Conservation (phyloP, 179 eudicot species). For the Spergularia azorica region DNA sequence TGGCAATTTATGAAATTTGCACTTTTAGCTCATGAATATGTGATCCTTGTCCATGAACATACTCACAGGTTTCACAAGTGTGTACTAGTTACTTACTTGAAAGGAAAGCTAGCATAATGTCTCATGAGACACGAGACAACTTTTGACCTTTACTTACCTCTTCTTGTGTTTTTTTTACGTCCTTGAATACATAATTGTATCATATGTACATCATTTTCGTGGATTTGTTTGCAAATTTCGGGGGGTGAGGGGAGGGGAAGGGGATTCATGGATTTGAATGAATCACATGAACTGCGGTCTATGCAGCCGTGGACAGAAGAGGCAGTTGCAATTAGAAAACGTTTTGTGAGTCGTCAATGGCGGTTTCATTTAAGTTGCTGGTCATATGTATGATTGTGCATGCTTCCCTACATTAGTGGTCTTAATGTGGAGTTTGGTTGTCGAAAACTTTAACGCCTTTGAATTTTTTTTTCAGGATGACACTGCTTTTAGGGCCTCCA, state of each 20-base stretch:
- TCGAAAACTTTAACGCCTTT: not conserved
- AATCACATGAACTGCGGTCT: too few species aligned
- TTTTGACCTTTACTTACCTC: not conserved
- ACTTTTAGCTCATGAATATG: conserved; percentile 2
- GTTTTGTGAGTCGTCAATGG: too few species aligned
- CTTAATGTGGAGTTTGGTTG: not conserved
- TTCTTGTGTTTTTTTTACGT: too few species aligned
- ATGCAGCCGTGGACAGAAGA: too few species aligned
- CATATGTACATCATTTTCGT: too few species aligned
- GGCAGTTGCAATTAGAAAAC: too few species aligned
- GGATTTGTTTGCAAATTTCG: too few species aligned
- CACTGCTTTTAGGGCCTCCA: conserved; percentile 48
- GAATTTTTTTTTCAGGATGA: conserved; percentile 31
- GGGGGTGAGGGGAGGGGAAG: too few species aligned
- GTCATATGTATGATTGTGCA: not conserved
- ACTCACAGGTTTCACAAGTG: conserved; percentile 23
- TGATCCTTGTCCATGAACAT: conserved; percentile 10
- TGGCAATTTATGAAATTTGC: not conserved
- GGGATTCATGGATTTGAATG: too few species aligned
- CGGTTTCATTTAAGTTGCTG: too few species aligned
- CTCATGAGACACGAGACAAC: conserved; percentile 15
- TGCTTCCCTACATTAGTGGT: not conserved
- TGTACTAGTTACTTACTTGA: conserved; percentile 4
- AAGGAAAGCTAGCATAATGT: conserved; percentile 11
- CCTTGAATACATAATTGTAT: too few species aligned